Conservation (phyloP, 257 asterid genomes). For the Rauvolfia tetraphylla region DNA sequence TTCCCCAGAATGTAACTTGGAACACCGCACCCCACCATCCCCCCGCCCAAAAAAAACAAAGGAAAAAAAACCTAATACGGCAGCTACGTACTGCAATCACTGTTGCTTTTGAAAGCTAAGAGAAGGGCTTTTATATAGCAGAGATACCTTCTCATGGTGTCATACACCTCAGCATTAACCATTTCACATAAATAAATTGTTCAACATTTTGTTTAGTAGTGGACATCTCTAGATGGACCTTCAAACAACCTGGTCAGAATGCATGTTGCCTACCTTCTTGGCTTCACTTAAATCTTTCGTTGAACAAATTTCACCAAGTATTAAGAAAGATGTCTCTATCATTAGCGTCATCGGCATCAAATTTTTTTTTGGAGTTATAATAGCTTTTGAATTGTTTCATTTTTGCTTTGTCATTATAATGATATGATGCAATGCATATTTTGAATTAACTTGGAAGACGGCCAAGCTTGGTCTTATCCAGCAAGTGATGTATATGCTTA, state of each 20-base stretch:
- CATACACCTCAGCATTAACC: background rate
- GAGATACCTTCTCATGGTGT: conserved; percentile 1
- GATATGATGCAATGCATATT: background rate
- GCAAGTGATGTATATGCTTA: background rate
- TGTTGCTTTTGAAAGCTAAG: too few species aligned
- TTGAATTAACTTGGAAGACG: background rate
- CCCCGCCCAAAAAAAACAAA: background rate
- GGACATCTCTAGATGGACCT: conserved; percentile 2
- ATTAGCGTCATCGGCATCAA: background rate
- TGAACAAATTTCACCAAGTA: background rate
- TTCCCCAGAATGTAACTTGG: background rate
- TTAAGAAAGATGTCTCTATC: background rate
- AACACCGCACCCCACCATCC: too few species aligned
- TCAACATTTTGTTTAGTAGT: background rate
- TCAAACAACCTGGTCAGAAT: conserved; percentile 2
- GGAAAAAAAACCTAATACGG: too few species aligned
- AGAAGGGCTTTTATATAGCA: background rate
- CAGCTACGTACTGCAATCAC: too few species aligned
- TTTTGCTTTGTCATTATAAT: background rate
- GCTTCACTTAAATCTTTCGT: background rate
- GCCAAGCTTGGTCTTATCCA: background rate
- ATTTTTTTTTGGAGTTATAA: background rate
- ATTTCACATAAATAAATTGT: background rate
- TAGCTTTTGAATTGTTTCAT: too few species aligned
- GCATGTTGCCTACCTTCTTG: background rate